Evolutionary conservation across 345 rosid species (phyloP), one percentile per base, ranked within the genome.

Genomic region (Dimocarpus longan): DNA sequence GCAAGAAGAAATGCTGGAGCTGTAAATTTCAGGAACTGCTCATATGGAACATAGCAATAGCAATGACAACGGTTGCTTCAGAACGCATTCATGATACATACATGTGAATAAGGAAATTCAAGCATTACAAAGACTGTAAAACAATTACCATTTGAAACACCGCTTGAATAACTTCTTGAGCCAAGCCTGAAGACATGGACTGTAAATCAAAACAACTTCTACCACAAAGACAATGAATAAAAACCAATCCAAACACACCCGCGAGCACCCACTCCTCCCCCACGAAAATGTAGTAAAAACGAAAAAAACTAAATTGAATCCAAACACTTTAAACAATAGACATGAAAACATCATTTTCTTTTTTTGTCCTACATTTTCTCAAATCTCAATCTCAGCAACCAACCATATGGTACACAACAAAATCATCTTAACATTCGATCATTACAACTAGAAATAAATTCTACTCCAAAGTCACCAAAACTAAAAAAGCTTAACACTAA

Each of bases 111-210:
- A 26, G 24, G 22, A 42, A 69, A 56, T 50, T 21, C 18, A 2
- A 32, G 32, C 16, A 75, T 37, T 7, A 71, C 28, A 63, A 66
- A 46, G 67, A 40, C 10, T 12, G 70, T 37, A 15, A 56, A 75
- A 66, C 68, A 9, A 52, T 64, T 81, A 93, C 98, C 90, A 74
- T 82, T 89, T 75, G 71, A 85, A 81, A 85, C 74, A 68, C 85
- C 73, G 22, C 84, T 65, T 18, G 78, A 83, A 57, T 84, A 87
- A 82, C 85, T 84, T 72, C 90, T 88, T 78, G 90, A 84, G 87
- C 86, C 87, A 62, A 84, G 79, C 83, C 93, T 93, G 90, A 69
- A 77, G 70, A 56, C 56, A 78, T 15, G 74, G 71, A 84, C 73
- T 77, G 5, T 40, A 73, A 71, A 54, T 67, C 42, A 40, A 60